phyloP scores from a whole-genome alignment of 2,329 filamentous ascomycete species.

The Coniochaeta prunicola region DNA sequence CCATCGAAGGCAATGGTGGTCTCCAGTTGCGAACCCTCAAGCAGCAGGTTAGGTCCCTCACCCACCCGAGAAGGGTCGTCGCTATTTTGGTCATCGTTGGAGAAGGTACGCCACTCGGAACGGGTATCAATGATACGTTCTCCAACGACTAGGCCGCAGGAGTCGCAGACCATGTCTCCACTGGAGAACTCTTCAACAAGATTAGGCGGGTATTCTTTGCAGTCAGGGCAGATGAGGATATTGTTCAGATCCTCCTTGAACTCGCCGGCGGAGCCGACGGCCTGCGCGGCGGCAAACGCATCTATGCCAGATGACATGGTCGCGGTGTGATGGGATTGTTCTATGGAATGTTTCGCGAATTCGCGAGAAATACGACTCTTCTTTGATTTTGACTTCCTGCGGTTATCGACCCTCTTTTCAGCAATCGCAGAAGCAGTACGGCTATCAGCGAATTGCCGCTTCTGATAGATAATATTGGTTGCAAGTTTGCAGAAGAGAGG shows the following conservation, averaged over 20 bases:
- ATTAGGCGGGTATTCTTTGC: constrained; percentile 85
- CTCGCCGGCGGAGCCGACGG: constrained; percentile 7
- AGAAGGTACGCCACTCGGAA: constrained; percentile 98
- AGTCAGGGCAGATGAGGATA: constrained; percentile 81
- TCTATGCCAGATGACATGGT: not conserved
- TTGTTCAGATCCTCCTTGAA: constrained; percentile 79
- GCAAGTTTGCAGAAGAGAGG: constrained; percentile 58
- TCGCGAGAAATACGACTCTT: constrained; percentile 12
- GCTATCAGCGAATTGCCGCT: constrained; percentile 11
- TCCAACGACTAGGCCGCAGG: constrained; percentile 84
- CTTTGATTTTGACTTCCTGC: constrained; percentile 18
- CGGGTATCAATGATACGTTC: constrained; percentile 91
- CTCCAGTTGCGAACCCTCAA: constrained; percentile 84
- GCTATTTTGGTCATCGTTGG: constrained; percentile 93
- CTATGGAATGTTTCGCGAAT: not conserved
- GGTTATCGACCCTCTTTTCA: constrained; percentile 13
- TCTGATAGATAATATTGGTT: constrained; percentile 32
- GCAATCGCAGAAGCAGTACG: constrained; percentile 6
- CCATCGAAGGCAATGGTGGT: constrained; percentile 82
- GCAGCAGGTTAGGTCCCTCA: constrained; percentile 81
- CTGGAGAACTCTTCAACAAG: constrained; percentile 88
- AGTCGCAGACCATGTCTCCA: constrained; percentile 86
- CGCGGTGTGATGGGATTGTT: not conserved
- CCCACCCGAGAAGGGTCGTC: constrained; percentile 98
- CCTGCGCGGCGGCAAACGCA: not conserved